Base-by-base conservation (phyloP, 441 rosid genomes). In the Mallotus japonicus region DNA sequence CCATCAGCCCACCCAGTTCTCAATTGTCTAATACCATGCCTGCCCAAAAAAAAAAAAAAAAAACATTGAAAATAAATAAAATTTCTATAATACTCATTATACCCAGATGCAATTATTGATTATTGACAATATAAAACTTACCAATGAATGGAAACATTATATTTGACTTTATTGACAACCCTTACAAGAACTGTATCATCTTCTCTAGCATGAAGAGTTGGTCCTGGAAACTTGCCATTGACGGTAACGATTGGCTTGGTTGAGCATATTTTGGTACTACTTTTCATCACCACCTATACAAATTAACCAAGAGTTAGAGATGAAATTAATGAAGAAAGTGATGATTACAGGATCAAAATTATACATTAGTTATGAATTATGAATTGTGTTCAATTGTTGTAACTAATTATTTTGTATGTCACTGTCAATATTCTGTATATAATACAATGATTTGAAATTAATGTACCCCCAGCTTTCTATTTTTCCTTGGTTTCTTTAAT, bases 1-100 rank as follows among this genome's bases (percentile, higher is more conserved):
- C 98, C 98, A 80, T 92, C 97, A 5, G 99, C 90, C 99, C 99
- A 94, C 17, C 97, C 93, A 0, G 97, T 89, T 78, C 97, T 69
- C 20, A 90, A 16, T 70, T 92, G 97, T 66, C 90, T 75, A 47
- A 94, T 62, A 1, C 99, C 99, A 66, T 94, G 97, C 97, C 97
- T 94, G 79, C 61, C n/a, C 59, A 51, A 1, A n/a, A 19, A 20
- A 51, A 7, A 56, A 24, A 2, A 28, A 28, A 28, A 28, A 28
- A 24, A 16, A 51, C 9, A 37, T 5, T 3, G 8, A 3, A 20
- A 10, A 8, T 34, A 47, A 70, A 6, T 9, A 70, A 34, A 3
- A 0, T 34, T 74, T 10, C 0, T 50, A 32, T 1, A 37, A 62
- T n/a, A 46, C 20, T 34, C 6, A 19, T 17, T 3, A 37, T 37